phyloP scores from a whole-genome alignment of 768 basidiomycete genomes.

The Jaapia argillacea region DNA sequence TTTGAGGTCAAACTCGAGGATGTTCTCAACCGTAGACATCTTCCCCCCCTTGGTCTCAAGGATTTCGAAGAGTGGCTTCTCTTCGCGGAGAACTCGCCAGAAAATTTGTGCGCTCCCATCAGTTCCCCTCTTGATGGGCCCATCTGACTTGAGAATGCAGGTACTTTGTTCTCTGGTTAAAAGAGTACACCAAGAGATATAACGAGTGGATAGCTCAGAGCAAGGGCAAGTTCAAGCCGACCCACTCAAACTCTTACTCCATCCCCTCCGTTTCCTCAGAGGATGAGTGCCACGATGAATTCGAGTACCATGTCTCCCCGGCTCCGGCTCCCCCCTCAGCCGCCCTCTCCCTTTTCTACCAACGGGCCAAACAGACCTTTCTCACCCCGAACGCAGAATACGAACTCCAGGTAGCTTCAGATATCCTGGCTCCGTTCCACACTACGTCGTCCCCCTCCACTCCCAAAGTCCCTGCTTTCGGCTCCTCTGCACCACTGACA shows the following conservation, averaged over 20 bases:
- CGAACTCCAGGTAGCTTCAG: slow-evolving; percentile 62
- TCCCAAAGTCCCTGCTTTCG: slow-evolving; percentile 5
- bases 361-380: slow-evolving; percentile 74
- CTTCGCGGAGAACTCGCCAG: slow-evolving; percentile 65
- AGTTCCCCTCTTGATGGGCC: slow-evolving; percentile 1
- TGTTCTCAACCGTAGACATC: slow-evolving; percentile 63
- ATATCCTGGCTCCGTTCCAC: slow-evolving; percentile 38
- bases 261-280: not conserved
- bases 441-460: slow-evolving; percentile 23
- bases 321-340: slow-evolving; percentile 14
- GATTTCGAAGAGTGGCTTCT: slow-evolving; percentile 69
- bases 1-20: slow-evolving; percentile 64
- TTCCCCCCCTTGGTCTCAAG: slow-evolving; percentile 70
- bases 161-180: slow-evolving; percentile 77
- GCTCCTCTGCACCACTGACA: slow-evolving; percentile 2
- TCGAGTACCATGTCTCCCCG: slow-evolving; percentile 8
- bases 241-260: slow-evolving; percentile 1
- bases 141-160: slow-evolving; percentile 21
- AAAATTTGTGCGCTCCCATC: slow-evolving; percentile 49
- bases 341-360: slow-evolving; percentile 61
- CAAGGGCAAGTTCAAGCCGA: slow-evolving; percentile 8
- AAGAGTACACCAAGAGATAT: slow-evolving; percentile 53
- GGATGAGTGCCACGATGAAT: slow-evolving; percentile 2
- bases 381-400: slow-evolving; percentile 63
- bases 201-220: slow-evolving; percentile 27